phyloP scores from a whole-genome alignment of 2,329 filamentous ascomycete genomes.

The Aureobasidium sp. region DNA sequence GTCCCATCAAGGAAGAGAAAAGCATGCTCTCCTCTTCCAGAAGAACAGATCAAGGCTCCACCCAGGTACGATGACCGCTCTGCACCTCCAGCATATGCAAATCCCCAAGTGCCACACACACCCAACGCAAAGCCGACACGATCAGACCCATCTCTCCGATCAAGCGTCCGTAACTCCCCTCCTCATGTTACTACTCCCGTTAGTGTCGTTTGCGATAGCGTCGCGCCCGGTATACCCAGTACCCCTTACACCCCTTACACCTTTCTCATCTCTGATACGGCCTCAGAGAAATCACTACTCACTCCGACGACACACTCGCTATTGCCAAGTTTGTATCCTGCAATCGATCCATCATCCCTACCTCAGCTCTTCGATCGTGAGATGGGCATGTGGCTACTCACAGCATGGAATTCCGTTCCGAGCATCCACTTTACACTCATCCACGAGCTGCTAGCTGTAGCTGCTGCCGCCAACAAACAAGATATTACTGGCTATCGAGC shows the following conservation, averaged over 20 bases:
- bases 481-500: neutral
- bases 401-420: neutral
- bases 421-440: neutral
- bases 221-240: neutral
- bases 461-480: neutral
- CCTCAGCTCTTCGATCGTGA: neutral
- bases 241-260: neutral
- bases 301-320: no score
- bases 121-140: neutral
- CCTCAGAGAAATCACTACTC: neutral
- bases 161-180: neutral
- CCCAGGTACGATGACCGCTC: neutral
- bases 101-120: neutral
- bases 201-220: neutral
- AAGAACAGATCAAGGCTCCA: neutral
- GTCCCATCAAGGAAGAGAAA: neutral
- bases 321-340: neutral
- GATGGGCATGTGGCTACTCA: slow-evolving; percentile 1
- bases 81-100: neutral
- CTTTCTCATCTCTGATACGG: neutral
- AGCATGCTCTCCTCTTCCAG: neutral
- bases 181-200: neutral
- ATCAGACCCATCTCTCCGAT: neutral
- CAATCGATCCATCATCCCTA: neutral
- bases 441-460: neutral